A percentile compares a stretch with the other conserved stretches of the same genome.
These are phyloP conservation scores for Fagus sylvatica DNA, from an alignment of 306 rosid species.

Conservation along the genomic window DNA sequence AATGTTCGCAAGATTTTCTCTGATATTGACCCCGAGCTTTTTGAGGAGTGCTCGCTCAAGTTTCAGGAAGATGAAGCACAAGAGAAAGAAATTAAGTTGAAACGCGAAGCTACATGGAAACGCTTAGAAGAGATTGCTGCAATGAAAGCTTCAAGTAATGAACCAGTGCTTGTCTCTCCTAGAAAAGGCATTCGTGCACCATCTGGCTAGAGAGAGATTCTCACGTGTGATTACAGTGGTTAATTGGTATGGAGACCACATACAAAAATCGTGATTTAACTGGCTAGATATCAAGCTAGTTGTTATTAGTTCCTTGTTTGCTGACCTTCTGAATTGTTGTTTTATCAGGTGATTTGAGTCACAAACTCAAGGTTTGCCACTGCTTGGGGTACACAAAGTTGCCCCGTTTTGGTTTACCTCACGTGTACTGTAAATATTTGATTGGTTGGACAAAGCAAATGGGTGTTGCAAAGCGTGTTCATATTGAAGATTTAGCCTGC, in stretches of 20 bases:
- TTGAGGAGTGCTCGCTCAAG: conserved; percentile 70
- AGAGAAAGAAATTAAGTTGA: conserved; percentile 45
- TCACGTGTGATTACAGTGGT: conserved; percentile 6
- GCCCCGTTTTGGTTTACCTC: conserved; percentile 39
- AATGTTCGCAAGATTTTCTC: conserved; percentile 86
- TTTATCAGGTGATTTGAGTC: conserved; percentile 27
- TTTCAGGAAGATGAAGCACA: conserved; percentile 74
- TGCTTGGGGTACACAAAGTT: conserved; percentile 31
- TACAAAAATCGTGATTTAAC: conserved; percentile 24
- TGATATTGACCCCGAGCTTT: conserved; percentile 71
- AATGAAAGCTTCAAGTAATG: conserved; percentile 62
- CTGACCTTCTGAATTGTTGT: conserved; percentile 1
- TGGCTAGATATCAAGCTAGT: conserved; percentile 23
- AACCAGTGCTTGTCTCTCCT: conserved; percentile 75
- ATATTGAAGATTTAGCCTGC: conserved; percentile 35
- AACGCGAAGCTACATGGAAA: conserved; percentile 74
- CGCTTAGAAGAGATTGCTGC: conserved; percentile 91
- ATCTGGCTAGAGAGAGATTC: conserved; percentile 50
- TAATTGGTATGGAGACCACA: conserved; percentile 23
- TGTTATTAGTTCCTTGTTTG: conserved; percentile 24
- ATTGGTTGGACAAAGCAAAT: conserved; percentile 50
- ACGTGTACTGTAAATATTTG: conserved; percentile 56
- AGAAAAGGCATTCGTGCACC: conserved; percentile 44
- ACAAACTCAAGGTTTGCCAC: conserved; percentile 29
- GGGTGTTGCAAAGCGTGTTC: conserved; percentile 34